Evolutionary conservation across 2,329 filamentous ascomycete genomes (phyloP), one percentile per base, ranked within the genome.

Genomic region (Zasmidium angulare): DNA sequence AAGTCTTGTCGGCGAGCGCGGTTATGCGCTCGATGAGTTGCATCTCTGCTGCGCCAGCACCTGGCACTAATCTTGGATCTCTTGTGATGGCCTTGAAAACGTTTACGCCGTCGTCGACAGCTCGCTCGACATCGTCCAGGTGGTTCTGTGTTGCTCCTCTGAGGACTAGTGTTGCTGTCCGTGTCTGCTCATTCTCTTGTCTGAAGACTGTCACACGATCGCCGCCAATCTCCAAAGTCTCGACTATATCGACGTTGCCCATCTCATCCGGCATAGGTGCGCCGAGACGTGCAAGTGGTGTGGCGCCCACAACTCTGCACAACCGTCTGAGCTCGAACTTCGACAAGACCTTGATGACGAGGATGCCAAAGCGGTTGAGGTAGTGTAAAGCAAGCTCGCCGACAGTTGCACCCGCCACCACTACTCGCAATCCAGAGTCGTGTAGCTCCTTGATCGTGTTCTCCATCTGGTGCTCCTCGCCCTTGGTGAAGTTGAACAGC

Each of bases 191-290:
- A 72, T 91, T 88, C 76, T 99, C 95, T 82, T 99, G 95, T 71
- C 96, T 85, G 86, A 99, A 99, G 60, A 99, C 93, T 46, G 95
- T 99, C 60, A 99, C 96, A 63, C 95, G 89, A 81, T 99, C 95
- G 69, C 95, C 95, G 65, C 95, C 95, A 74, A 99, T 98, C 79
- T 99, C 95, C 48, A 96, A 84, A 1, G 96, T 98, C 84, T 99
- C 95, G 29, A 99, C 95, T 58, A 99, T 78, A 74, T 99, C 95
- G 64, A 99, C 87, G 69, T 79, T 89, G 66, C 95, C 95, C 93
- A 96, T 98, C 83, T 99, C 95, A 69, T 99, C 95, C n/a, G 96
- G 95, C 95, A 99, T 99, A 48, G 95, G 95, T 17, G 96, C 95
- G 65, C 95, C 95, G 50, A 99, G 83, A 70, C 95, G 89, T 55